Evolutionary conservation across 2,329 filamentous ascomycete genomes (phyloP).

Genomic region (Botrytis medusae): DNA sequence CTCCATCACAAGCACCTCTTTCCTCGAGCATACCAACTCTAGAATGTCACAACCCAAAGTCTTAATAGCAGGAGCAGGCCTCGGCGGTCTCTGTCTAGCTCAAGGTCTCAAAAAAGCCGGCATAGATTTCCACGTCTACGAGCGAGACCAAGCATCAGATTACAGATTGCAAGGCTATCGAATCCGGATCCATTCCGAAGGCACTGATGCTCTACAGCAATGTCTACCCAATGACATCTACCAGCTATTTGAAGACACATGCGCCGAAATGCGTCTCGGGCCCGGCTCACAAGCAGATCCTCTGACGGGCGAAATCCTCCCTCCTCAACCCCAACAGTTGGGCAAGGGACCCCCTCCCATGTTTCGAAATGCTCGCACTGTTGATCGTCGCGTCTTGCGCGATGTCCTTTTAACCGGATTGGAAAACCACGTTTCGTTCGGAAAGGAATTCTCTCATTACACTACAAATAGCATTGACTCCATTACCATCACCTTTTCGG

Average conservation of each 20-base stretch:
- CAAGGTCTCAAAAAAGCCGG: constrained; percentile 34
- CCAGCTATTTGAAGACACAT: constrained; percentile 48
- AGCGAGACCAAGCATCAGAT: constrained; percentile 50
- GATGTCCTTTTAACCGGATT: constrained; percentile 47
- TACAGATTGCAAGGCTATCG: constrained; percentile 42
- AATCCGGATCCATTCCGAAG: constrained; percentile 36
- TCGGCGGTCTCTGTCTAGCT: constrained; percentile 39
- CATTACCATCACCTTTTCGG: constrained; percentile 38
- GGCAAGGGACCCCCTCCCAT: background rate
- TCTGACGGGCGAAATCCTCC: background rate
- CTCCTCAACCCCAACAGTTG: background rate
- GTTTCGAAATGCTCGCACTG: background rate
- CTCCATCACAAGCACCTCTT: background rate
- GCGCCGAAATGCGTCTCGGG: background rate
- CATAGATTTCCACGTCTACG: constrained; percentile 55
- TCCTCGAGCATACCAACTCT: background rate
- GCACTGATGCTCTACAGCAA: constrained; percentile 32
- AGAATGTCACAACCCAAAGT: constrained; percentile 13
- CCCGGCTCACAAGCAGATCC: background rate
- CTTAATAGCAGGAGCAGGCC: constrained; percentile 39
- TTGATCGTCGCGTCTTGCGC: constrained; percentile 39
- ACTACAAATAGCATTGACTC: constrained; percentile 8
- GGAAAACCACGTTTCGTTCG: constrained; percentile 41
- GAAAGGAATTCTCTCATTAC: constrained; percentile 1
- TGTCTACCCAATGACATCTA: constrained; percentile 54